phyloP scores from a whole-genome alignment of 2,329 filamentous ascomycete genomes.

The Colletotrichum tanaceti region DNA sequence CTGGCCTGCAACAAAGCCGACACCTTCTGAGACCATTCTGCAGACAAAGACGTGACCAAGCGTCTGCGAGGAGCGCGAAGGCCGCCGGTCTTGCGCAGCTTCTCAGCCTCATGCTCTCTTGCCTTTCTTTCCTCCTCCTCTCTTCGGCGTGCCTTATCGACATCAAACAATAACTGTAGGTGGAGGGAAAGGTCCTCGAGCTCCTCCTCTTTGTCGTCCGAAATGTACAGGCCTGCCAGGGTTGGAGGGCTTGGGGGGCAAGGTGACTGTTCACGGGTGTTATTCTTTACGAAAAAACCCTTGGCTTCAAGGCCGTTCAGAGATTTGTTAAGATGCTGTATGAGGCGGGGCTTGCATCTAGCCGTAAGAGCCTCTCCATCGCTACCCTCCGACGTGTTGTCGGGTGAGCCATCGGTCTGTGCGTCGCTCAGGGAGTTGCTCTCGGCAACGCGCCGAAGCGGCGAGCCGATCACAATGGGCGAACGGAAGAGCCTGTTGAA shows the following conservation, averaged over 20 bases:
- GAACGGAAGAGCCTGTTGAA: conserved; percentile 25
- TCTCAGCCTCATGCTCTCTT: conserved; percentile 16
- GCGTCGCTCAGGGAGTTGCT: conserved; percentile 12
- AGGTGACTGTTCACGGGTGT: neutral
- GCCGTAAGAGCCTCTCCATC: conserved; percentile 14
- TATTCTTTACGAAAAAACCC: conserved; percentile 6
- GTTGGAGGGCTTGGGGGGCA: conserved; percentile 20
- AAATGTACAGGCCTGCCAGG: conserved; percentile 31
- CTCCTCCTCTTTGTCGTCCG: conserved; percentile 39
- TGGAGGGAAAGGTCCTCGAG: conserved; percentile 39
- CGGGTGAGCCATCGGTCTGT: conserved; percentile 24
- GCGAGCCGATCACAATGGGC: conserved; percentile 4
- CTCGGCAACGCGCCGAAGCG: neutral
- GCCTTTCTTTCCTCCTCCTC: conserved; percentile 35
- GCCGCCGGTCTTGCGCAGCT: conserved; percentile 34
- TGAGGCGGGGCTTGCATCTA: conserved; percentile 17
- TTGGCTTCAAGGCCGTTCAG: conserved; percentile 26
- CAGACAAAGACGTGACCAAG: conserved; percentile 27
- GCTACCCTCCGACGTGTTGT: conserved; percentile 19
- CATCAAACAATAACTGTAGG: conserved; percentile 34
- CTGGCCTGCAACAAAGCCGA: conserved; percentile 12
- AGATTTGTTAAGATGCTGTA: conserved; percentile 24
- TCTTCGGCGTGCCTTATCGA: conserved; percentile 29
- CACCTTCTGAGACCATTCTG: conserved; percentile 28
- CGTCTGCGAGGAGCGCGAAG: conserved; percentile 31